These are phyloP conservation scores for Casaregolazyma lundiana DNA, from an alignment of 1,139 yeast genomes.

Conservation along the genomic window DNA sequence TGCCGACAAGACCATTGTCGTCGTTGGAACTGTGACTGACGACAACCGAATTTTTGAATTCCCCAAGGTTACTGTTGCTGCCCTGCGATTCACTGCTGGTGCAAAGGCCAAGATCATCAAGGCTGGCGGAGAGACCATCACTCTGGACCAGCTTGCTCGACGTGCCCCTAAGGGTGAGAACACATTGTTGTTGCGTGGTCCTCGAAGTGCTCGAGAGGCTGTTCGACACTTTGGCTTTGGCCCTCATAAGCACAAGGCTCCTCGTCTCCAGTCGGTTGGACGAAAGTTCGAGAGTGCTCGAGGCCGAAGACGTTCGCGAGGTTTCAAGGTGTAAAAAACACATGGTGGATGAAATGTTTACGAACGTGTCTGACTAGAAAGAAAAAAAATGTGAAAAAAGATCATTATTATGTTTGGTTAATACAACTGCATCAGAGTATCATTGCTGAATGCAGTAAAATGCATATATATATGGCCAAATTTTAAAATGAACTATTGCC, in stretches of 20 bases:
- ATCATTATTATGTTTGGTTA: not conserved
- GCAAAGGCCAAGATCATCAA: conserved; percentile 96
- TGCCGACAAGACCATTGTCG: conserved; percentile 88
- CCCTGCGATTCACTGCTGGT: conserved; percentile 98
- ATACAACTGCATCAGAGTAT: not conserved
- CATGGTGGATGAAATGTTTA: not conserved
- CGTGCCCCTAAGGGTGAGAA: conserved; percentile 99
- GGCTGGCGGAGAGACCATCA: conserved; percentile 99
- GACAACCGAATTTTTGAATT: conserved; percentile 90
- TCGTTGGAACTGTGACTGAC: conserved; percentile 98
- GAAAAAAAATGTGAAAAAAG: not conserved
- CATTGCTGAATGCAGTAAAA: not conserved
- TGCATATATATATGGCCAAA: conserved; percentile 1
- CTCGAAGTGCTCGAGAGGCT: conserved; percentile 98
- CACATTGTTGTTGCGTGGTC: conserved; percentile 97
- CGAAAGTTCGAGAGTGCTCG: conserved; percentile 99
- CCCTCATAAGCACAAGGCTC: conserved; percentile 99
- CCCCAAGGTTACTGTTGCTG: conserved; percentile 98
- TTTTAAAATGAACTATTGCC: not conserved
- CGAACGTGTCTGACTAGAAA: not conserved
- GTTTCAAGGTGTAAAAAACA: conserved; percentile 91
- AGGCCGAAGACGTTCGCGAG: conserved; percentile 99
- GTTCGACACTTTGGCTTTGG: conserved; percentile 99
- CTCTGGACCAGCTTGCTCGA: conserved; percentile 97
- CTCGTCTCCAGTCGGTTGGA: conserved; percentile 95